Base-by-base conservation (phyloP, 1,284 basidiomycete species). In the Naganishia cerealis region DNA sequence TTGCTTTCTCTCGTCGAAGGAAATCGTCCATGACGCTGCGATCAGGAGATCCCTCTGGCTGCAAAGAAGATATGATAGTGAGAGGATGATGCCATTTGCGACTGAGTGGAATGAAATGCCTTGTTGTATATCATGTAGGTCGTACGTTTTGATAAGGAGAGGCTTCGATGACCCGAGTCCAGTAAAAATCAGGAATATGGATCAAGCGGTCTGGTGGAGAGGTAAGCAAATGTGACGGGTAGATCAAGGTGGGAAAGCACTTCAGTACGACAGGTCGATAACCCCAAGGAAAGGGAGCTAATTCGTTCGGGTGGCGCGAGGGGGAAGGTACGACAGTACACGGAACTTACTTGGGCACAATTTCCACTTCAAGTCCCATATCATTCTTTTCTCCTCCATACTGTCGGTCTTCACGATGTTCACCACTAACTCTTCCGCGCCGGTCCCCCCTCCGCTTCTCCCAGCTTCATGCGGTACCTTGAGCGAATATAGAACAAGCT, bases 11-110 rank as follows among this genome's bases (percentile, higher is more conserved):
- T 18, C 61, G 36, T 16, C 61, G 50, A 10, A 63, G 61, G 61
- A 42, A 63, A 50, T 63, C 61, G 15, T 63, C 61, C 38, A 63
- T 26, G 12, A 63, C 61, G 36, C 61, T 52, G 2, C 61, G 50
- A 6, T 38, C 39, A 7, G 21, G 50, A 26, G 46, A 13, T 24
- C 24, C 46, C n/a, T 50, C 46, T 5, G n/a, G 46, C 46, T 50
- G 21, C 21, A 24, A 50, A 1, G 21, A 24, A 24, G 46, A 24
- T 7, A 21, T 10, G 21, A 13, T 7, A 50, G 21, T 50, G 9
- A 50, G n/a, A 50, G 21, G n/a, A 50, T 50, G 43, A 7, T 10
- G 46, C 3, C 10, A 50, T 3, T 21, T 50, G 46, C 46, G 46
- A 50, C 46, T 50, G n/a, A 50, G 12, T 50, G 24, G 46, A 24